Evolutionary conservation across 768 basidiomycete genomes (phyloP).

Genomic region (Favolaschia claudopus): DNA sequence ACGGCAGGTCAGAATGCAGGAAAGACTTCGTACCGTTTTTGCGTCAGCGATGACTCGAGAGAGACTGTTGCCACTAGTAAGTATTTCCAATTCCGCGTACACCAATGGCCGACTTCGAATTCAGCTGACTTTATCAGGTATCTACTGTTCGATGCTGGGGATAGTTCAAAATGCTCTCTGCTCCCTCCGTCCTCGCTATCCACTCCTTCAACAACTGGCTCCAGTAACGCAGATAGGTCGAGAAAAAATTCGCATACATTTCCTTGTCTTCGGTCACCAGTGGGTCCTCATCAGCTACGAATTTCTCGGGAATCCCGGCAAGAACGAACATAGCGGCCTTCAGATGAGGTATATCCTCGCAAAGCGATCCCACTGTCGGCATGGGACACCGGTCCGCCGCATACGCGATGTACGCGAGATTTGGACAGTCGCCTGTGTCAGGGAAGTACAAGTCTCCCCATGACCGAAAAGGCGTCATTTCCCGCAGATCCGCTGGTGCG

Average conservation of each 20-base stretch:
- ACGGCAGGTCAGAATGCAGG: too few species aligned
- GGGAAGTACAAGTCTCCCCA: neutral
- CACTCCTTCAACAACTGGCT: slow-evolving; percentile 10
- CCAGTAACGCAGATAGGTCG: slow-evolving; percentile 1
- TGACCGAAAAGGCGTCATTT: neutral
- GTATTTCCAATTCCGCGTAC: too few species aligned
- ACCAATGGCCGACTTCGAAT: too few species aligned
- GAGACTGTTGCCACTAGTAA: too few species aligned
- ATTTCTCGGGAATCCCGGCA: neutral
- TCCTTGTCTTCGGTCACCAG: neutral
- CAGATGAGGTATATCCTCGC: neutral
- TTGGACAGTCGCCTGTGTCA: neutral
- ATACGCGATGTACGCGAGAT: slow-evolving; percentile 9
- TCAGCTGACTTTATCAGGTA: too few species aligned
- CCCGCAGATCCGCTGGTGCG: neutral
- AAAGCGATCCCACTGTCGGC: neutral
- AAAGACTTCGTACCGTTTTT: too few species aligned
- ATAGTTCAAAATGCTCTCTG: neutral
- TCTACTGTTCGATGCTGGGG: too few species aligned
- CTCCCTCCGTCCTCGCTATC: slow-evolving; percentile 5
- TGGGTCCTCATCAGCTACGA: neutral
- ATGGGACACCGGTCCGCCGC: neutral
- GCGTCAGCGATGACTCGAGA: too few species aligned
- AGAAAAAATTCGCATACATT: slow-evolving; percentile 3
- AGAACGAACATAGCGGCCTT: neutral